Conservation (phyloP, 768 basidiomycete species). For the Tricholoma sp. region DNA sequence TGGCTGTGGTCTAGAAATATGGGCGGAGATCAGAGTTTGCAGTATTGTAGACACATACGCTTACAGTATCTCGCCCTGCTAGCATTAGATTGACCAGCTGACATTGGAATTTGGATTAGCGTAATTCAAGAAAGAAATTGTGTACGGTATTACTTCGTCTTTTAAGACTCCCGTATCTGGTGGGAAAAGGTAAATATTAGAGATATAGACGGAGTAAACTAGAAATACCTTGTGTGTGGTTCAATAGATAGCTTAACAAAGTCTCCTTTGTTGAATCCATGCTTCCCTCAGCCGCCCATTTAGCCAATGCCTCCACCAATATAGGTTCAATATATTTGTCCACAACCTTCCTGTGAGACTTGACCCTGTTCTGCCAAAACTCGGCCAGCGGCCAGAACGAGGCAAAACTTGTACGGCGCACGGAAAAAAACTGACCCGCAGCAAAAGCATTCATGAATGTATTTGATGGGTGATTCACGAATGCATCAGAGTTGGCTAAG, state of each 20-base stretch:
- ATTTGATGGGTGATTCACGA: conserved; percentile 31
- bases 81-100: conserved; percentile 34
- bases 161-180: conserved; percentile 16
- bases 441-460: conserved; percentile 46
- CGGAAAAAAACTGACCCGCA: conserved; percentile 33
- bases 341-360: conserved; percentile 40
- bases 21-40: background rate
- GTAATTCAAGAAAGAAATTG: background rate
- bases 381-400: conserved; percentile 46
- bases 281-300: conserved; percentile 12
- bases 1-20: conserved; percentile 36
- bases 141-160: conserved; percentile 12
- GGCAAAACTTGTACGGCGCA: conserved; percentile 31
- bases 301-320: conserved; percentile 39
- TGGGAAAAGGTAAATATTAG: background rate
- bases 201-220: background rate
- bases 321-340: conserved; percentile 51
- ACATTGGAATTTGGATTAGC: background rate
- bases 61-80: conserved; percentile 41
- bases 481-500: conserved; percentile 21
- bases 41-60: background rate
- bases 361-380: conserved; percentile 44
- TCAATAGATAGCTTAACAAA: conserved; percentile 49
- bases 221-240: conserved; percentile 42
- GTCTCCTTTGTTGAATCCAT: conserved; percentile 26